These are phyloP conservation scores for Chlamydomonas sp. DNA, from an alignment of 139 green algal species.

Conservation along the genomic window DNA sequence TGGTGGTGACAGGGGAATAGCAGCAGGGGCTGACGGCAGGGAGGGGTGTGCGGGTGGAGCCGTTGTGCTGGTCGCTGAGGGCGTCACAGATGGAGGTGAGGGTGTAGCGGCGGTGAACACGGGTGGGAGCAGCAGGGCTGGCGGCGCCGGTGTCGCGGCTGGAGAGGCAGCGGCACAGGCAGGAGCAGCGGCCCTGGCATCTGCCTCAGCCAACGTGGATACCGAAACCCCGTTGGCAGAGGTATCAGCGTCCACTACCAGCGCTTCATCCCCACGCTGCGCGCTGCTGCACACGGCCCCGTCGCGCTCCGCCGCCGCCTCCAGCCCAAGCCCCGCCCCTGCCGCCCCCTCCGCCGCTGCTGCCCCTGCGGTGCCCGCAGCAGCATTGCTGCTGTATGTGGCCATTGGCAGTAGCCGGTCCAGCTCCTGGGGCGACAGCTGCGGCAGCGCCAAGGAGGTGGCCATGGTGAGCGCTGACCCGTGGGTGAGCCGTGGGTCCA, in stretches of 20 bases:
- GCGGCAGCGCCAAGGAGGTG: no score
- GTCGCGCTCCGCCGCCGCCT: no score
- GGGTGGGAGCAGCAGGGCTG: not conserved
- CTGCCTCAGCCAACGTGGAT: no score
- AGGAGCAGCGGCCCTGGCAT: no score
- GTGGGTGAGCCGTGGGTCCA: no score
- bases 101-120: not conserved
- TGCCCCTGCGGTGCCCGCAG: not conserved
- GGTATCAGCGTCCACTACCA: no score
- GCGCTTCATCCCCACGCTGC: no score
- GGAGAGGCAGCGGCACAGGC: no score
- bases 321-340: not conserved
- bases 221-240: no score
- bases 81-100: not conserved
- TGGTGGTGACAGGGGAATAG: not conserved
- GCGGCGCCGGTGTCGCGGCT: no score
- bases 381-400: slow-evolving; percentile 11
- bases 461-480: no score
- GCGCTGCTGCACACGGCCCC: no score
- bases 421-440: not conserved
- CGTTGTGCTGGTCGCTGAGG: not conserved
- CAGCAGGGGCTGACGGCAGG: not conserved
- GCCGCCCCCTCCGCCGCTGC: not conserved
- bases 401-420: slow-evolving; percentile 10
- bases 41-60: not conserved